Conservation (phyloP, 192 early-diverging fungal species). For the Linnemannia hyalina region DNA sequence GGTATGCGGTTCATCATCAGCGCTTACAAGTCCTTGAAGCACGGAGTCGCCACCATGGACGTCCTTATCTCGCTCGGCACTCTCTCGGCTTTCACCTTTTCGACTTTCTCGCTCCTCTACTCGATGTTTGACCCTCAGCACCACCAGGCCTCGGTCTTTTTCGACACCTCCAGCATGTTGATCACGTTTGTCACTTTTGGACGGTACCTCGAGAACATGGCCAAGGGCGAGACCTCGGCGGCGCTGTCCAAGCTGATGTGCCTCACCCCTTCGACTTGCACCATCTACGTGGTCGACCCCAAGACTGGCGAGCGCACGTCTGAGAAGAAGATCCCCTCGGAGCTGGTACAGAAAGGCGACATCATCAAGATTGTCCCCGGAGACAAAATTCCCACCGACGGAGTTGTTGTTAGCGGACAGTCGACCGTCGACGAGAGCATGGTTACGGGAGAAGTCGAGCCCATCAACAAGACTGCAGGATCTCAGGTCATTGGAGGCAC, state of each 20-base stretch:
- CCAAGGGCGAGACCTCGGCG: conserved; percentile 92
- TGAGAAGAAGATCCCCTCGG: conserved; percentile 85
- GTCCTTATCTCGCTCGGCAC: conserved; percentile 92
- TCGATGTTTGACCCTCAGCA: conserved; percentile 67
- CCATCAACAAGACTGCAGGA: conserved; percentile 77
- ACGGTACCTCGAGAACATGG: conserved; percentile 92
- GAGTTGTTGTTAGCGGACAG: conserved; percentile 76
- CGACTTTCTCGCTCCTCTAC: conserved; percentile 79
- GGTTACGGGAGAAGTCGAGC: conserved; percentile 92
- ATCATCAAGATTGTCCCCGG: conserved; percentile 90
- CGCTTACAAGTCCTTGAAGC: conserved; percentile 83
- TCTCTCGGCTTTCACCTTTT: conserved; percentile 86
- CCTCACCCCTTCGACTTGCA: conserved; percentile 83
- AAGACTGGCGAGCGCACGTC: conserved; percentile 58
- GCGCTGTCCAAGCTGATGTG: conserved; percentile 92
- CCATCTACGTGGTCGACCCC: conserved; percentile 66
- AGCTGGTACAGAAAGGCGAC: conserved; percentile 90
- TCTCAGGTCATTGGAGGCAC: conserved; percentile 92
- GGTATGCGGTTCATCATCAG: conserved; percentile 84
- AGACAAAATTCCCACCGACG: conserved; percentile 94
- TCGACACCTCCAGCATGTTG: conserved; percentile 93
- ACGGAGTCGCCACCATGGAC: conserved; percentile 96
- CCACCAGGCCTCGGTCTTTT: conserved; percentile 84
- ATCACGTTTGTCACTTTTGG: conserved; percentile 95
- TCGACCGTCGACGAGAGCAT: conserved; percentile 96